Percentiles rank a stretch among this genome's conserved stretches.
Conservation (phyloP, 1,284 basidiomycete genomes). For the Peniophora sp. region DNA sequence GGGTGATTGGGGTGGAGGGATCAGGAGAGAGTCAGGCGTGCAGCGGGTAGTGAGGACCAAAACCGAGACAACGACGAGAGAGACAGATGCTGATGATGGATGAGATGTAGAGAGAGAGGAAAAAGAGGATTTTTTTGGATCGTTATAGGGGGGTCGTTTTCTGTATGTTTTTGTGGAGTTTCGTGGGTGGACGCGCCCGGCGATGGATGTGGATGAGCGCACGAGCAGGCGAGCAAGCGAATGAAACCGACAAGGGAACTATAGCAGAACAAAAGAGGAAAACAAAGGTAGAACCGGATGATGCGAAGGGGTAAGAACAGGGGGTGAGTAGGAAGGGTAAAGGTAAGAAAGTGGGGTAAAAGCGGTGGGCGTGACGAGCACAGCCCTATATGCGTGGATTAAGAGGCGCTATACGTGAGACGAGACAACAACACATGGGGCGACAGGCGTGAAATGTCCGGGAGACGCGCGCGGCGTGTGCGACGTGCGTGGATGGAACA, state of each 20-base stretch:
- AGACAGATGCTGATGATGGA: constrained; percentile 12
- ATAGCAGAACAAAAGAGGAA: neutral
- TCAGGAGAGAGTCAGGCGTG: neutral
- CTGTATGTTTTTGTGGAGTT: constrained; percentile 39
- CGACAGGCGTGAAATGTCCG: too few species aligned
- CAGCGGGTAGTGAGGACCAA: neutral
- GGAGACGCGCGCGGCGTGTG: too few species aligned
- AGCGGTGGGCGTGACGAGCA: too few species aligned
- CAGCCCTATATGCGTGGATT: too few species aligned
- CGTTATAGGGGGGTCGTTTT: constrained; percentile 21
- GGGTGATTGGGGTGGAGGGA: neutral
- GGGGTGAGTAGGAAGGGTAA: too few species aligned
- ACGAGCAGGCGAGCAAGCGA: constrained; percentile 9
- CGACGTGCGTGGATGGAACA: too few species aligned
- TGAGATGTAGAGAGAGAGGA: constrained; percentile 1
- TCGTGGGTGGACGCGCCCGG: constrained; percentile 11
- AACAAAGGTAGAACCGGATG: neutral
- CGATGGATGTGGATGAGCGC: neutral
- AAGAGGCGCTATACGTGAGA: too few species aligned
- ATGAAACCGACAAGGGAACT: constrained; percentile 16
- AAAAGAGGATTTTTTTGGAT: constrained; percentile 30
- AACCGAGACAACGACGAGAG: neutral
- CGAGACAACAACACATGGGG: too few species aligned
- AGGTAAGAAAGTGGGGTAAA: too few species aligned
- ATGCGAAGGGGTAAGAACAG: constrained; percentile 1